Evolutionary conservation across 805 yeast species (phyloP).

Genomic region (Lipomyces kockii): DNA sequence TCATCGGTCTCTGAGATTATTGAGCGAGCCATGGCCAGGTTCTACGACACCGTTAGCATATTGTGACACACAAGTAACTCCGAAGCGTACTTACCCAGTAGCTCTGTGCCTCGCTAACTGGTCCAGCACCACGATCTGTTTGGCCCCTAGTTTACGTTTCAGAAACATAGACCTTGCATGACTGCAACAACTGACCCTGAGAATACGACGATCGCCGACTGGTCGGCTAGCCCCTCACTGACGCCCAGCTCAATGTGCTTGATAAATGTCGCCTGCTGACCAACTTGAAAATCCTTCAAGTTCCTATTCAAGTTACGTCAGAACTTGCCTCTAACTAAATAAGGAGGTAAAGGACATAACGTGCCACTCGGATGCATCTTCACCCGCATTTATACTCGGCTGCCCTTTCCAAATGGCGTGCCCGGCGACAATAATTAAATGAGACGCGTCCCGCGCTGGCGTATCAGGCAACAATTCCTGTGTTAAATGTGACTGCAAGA

Average conservation of each 20-base stretch:
- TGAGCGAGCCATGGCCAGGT: conserved; percentile 19
- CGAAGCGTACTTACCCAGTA: conserved; percentile 54
- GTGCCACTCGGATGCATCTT: conserved; percentile 60
- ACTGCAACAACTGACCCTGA: conserved; percentile 51
- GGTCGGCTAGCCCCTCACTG: conserved; percentile 45
- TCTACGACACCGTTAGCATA: conserved; percentile 4
- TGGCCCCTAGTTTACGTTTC: conserved; percentile 53
- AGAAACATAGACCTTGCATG: neutral
- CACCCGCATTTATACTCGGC: conserved; percentile 52
- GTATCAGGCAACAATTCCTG: neutral
- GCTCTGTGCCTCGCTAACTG: conserved; percentile 56
- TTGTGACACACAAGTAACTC: conserved; percentile 41
- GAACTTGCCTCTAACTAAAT: neutral
- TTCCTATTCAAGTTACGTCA: conserved; percentile 17
- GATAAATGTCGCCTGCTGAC: conserved; percentile 68
- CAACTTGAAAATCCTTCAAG: conserved; percentile 67
- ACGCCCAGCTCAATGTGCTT: conserved; percentile 61
- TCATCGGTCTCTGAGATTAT: conserved; percentile 3
- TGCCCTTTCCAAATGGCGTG: conserved; percentile 63
- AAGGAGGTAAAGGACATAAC: neutral
- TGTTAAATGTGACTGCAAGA: neutral
- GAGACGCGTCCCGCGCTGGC: conserved; percentile 33
- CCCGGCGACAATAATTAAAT: conserved; percentile 60
- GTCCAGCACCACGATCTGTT: conserved; percentile 62
- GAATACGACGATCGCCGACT: conserved; percentile 50